These are phyloP conservation scores for Candida coleopterorum DNA, from an alignment of 805 yeast species.

Conservation along the genomic window DNA sequence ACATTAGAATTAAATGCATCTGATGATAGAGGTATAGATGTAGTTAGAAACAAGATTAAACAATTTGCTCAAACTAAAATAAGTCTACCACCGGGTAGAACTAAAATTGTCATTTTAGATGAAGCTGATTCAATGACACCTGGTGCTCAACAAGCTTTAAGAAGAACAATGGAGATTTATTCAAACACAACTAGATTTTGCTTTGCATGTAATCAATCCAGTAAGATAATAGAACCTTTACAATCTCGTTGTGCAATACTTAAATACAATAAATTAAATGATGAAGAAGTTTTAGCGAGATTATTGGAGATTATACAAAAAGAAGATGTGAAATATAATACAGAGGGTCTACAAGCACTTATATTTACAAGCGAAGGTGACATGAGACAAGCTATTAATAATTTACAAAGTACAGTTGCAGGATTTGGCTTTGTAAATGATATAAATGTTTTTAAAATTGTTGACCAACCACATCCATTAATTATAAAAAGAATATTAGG, in stretches of 20 bases:
- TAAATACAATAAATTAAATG: constrained; percentile 74
- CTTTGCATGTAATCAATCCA: constrained; percentile 95
- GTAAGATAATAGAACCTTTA: constrained; percentile 92
- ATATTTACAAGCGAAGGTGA: constrained; percentile 97
- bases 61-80: constrained; percentile 95
- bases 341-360: constrained; percentile 89
- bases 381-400: constrained; percentile 97
- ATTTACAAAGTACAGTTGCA: constrained; percentile 87
- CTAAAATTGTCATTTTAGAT: constrained; percentile 87
- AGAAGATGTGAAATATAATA: constrained; percentile 73
- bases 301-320: constrained; percentile 62
- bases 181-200: constrained; percentile 96
- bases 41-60: constrained; percentile 88
- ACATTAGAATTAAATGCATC: constrained; percentile 92
- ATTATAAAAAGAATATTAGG: constrained; percentile 62
- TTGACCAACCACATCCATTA: constrained; percentile 94
- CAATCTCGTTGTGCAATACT: constrained; percentile 95
- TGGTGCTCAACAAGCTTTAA: constrained; percentile 91
- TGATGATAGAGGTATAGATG: constrained; percentile 97
- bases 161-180: constrained; percentile 93
- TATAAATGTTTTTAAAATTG: constrained; percentile 89
- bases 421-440: constrained; percentile 91
- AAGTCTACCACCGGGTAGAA: constrained; percentile 80
- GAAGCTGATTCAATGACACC: constrained; percentile 98
- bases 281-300: constrained; percentile 78